phyloP scores from a whole-genome alignment of 225 moss, liverwort and hornwort genomes.

The Takakia lepidozioides region DNA sequence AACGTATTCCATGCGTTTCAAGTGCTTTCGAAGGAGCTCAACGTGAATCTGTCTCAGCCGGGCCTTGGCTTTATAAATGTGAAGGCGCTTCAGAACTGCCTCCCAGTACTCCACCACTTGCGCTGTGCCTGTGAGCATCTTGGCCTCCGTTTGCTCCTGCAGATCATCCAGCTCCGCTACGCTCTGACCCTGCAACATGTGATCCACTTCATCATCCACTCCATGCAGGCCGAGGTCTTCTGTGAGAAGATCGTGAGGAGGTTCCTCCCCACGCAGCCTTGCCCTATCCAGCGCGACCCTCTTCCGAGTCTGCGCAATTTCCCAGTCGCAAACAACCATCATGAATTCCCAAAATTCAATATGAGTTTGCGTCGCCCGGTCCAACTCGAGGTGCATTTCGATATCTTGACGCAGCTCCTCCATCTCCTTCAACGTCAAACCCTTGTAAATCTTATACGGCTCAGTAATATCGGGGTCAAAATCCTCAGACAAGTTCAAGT shows the following conservation, averaged over 20 bases:
- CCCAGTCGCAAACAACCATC: not conserved
- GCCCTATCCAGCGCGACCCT: slow-evolving; percentile 78
- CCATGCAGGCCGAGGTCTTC: slow-evolving; percentile 84
- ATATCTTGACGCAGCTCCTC: not conserved
- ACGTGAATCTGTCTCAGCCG: slow-evolving; percentile 74
- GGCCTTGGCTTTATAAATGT: slow-evolving; percentile 89
- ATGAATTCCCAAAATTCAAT: not conserved
- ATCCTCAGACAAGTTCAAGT: not conserved
- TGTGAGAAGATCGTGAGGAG: slow-evolving; percentile 70
- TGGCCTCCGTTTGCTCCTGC: slow-evolving; percentile 68
- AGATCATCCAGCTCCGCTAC: slow-evolving; percentile 55
- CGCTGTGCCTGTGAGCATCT: slow-evolving; percentile 78
- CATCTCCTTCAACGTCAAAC: not conserved
- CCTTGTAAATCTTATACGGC: not conserved
- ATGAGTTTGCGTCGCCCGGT: not conserved
- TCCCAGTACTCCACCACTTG: slow-evolving; percentile 98
- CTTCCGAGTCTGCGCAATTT: slow-evolving; percentile 51
- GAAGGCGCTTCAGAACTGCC: slow-evolving; percentile 80
- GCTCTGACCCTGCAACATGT: slow-evolving; percentile 60
- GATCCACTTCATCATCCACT: slow-evolving; percentile 76
- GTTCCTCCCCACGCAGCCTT: slow-evolving; percentile 75
- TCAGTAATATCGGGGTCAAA: not conserved
- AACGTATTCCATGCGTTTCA: slow-evolving; percentile 64
- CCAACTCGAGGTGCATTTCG: not conserved
- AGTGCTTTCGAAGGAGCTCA: slow-evolving; percentile 77